Evolutionary conservation across 2,329 filamentous ascomycete species (phyloP).

Genomic region (Madurella mycetomatis): DNA sequence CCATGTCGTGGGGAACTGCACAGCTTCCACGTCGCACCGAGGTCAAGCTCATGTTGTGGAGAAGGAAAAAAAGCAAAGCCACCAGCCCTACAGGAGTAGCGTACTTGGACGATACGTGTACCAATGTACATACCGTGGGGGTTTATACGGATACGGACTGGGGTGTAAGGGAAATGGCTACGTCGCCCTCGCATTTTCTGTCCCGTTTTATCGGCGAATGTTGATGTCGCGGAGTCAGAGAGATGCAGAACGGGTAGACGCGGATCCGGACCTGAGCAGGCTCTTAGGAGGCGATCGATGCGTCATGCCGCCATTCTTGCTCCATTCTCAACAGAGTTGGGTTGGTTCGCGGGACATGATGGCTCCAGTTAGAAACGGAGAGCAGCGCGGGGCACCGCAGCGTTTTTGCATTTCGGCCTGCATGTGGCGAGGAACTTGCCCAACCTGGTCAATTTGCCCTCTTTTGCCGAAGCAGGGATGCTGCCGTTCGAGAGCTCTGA

Average conservation of each 20-base stretch:
- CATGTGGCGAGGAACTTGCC: not conserved
- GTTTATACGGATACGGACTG: not conserved
- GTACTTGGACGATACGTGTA: constrained; percentile 4
- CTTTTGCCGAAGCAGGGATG: not conserved
- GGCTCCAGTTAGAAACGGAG: not conserved
- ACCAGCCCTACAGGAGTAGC: constrained; percentile 10
- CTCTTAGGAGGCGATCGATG: no score
- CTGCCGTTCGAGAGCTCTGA: not conserved
- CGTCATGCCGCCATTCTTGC: no score
- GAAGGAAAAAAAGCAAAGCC: constrained; percentile 5
- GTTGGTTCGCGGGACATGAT: no score
- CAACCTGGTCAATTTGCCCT: constrained; percentile 13
- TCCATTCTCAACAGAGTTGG: no score
- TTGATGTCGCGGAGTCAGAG: no score
- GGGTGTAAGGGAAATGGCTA: not conserved
- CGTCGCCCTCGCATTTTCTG: no score
- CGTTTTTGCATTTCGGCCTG: not conserved
- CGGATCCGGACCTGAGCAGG: no score
- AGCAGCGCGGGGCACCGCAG: no score
- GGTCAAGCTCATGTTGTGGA: not conserved
- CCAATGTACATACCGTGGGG: not conserved
- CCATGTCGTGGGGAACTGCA: not conserved
- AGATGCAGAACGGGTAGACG: no score
- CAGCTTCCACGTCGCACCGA: constrained; percentile 4
- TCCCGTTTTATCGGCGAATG: no score